Percentiles rank a stretch among this genome's conserved stretches.
Conservation (phyloP, 495 filamentous ascomycete species). For the Podospora didyma region DNA sequence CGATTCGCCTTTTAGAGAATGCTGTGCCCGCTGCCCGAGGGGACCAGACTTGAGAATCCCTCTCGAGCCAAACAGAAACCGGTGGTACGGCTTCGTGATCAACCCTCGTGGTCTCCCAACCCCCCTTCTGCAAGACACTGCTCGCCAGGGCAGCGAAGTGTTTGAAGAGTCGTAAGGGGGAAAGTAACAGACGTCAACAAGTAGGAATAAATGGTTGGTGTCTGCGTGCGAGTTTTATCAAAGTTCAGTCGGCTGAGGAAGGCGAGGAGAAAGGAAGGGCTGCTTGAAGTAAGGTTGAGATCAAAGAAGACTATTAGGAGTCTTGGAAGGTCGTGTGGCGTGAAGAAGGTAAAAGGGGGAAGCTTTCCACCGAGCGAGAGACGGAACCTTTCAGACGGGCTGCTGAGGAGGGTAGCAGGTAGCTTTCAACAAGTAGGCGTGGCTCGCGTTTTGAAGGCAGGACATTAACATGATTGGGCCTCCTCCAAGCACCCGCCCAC, state of each 20-base stretch:
- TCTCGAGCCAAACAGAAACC: constrained; percentile 1
- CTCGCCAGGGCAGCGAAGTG: not conserved
- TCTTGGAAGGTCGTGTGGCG: constrained; percentile 1
- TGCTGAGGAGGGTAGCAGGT: constrained; percentile 10
- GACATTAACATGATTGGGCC: constrained; percentile 42
- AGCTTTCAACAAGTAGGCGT: constrained; percentile 26
- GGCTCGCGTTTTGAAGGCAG: constrained; percentile 28
- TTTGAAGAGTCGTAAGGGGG: not conserved
- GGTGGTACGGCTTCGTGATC: not conserved
- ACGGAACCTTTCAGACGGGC: constrained; percentile 11
- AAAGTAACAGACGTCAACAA: not conserved
- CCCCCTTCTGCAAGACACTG: not conserved
- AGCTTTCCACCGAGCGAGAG: constrained; percentile 12
- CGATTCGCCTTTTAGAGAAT: constrained; percentile 2
- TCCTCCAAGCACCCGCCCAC: constrained; percentile 23
- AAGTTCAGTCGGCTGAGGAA: too few species aligned
- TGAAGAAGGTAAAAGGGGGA: constrained; percentile 11
- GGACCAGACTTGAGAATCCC: constrained; percentile 11
- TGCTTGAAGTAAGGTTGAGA: not conserved
- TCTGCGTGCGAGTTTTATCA: not conserved
- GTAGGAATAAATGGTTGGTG: not conserved
- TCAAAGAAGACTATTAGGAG: not conserved
- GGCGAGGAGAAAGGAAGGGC: too few species aligned
- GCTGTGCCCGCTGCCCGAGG: not conserved
- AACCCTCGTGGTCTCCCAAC: not conserved